Evolutionary conservation across 83 land plant genomes (phyloP).

Genomic region (Isoetes engelmannii): DNA sequence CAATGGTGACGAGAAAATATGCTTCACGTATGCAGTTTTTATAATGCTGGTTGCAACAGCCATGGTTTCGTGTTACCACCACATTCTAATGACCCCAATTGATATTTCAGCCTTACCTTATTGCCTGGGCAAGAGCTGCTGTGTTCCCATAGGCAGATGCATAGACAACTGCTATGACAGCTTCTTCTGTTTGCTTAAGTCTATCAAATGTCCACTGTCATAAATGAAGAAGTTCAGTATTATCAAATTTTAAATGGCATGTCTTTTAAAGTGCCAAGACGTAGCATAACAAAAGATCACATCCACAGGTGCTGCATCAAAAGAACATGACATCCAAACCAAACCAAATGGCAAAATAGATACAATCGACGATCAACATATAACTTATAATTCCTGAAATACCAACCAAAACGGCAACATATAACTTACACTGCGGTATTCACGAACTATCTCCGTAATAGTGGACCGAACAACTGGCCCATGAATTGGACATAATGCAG

Average conservation of each 20-base stretch:
- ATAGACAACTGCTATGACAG: conserved; percentile 42
- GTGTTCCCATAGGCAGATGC: conserved; percentile 56
- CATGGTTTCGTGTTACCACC: too few relatives aligned
- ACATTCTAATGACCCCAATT: too few relatives aligned
- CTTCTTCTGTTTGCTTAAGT: conserved; percentile 34
- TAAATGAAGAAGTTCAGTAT: not conserved
- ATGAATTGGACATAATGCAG: conserved; percentile 49
- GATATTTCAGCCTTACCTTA: conserved; percentile 25
- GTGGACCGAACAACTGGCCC: conserved; percentile 48
- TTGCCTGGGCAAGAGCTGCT: conserved; percentile 51
- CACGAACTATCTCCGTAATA: conserved; percentile 44
- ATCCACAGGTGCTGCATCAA: not conserved
- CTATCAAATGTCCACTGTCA: conserved; percentile 40
- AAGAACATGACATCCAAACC: not conserved
- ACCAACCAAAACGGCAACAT: not conserved
- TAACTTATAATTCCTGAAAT: not conserved
- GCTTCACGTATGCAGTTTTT: too few relatives aligned
- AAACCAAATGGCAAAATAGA: not conserved
- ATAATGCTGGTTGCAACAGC: too few relatives aligned
- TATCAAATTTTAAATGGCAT: too few relatives aligned
- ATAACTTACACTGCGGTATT: conserved; percentile 38
- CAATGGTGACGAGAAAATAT: too few relatives aligned
- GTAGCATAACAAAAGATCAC: too few relatives aligned
- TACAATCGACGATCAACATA: not conserved
- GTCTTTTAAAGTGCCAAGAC: too few relatives aligned